Evolutionary conservation across 2,329 filamentous ascomycete species (phyloP), one percentile per base, ranked within the genome.

Genomic region (Beauveria australis): DNA sequence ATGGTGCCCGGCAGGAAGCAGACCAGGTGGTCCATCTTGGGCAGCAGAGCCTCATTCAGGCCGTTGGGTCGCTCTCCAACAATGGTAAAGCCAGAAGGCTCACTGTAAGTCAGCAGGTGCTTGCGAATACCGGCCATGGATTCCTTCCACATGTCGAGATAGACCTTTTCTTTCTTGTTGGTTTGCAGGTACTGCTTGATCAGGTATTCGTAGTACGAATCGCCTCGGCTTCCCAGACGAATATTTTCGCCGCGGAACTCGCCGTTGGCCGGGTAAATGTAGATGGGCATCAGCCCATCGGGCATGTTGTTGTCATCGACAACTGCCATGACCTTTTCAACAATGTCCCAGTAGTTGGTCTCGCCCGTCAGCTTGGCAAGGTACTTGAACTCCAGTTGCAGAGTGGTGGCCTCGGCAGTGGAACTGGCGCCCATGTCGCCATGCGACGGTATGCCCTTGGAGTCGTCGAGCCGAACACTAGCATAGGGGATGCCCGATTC

Each of bases 161-260:
- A 99, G 18, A 97, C 76, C 0, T 86, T 80, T 72, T 99, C 93
- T 69, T 92, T 81, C 71, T 89, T 86, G 61, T 89, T 90, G 14
- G 94, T 99, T 74, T 99, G 94, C 22, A 97, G 81, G 71, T 96
- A 97, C 73, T 99, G 94, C 77, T 99, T 99, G 79, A 97, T 95
- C 55, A 99, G 84, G 73, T 99, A 99, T 76, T 99, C 91, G 75
- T 99, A 99, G 76, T 97, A 99, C 53, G 92, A 97, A 77, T 99
- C 94, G 51, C 94, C 94, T 63, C 94, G 85, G 72, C 91, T 97
- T 44, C 94, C 94, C 24, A 97, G 81, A 19, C 94, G 89, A 68
- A 99, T 93, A 70, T 97, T 96, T 22, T 85, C 76, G 22, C 91
- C 91, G 55, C 85, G 82, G 75, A 97, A 99, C 58, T 85, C 77